phyloP scores from a whole-genome alignment of 495 filamentous ascomycete species.

The Xylaria acuta region DNA sequence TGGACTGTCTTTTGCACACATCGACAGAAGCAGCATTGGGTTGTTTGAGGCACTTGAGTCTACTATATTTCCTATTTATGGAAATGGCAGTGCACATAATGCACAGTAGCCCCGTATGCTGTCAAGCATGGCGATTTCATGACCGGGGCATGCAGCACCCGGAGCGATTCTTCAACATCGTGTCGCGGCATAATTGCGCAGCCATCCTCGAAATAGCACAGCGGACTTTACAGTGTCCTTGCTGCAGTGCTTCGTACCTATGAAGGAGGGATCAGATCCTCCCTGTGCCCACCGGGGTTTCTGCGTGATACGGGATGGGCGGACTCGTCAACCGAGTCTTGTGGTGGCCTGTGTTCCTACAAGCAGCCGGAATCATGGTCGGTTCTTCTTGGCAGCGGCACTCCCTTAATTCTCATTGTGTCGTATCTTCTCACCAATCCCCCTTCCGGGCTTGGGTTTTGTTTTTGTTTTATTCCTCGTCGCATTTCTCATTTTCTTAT shows the following conservation, averaged over 20 bases:
- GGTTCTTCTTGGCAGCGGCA: background rate
- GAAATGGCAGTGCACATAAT: background rate
- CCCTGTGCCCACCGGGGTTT: background rate
- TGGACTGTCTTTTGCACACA: background rate
- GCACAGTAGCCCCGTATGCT: background rate
- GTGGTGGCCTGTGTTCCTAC: background rate
- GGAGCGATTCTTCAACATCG: conserved; percentile 8
- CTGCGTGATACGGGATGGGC: background rate
- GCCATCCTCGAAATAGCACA: background rate
- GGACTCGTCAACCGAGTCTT: background rate
- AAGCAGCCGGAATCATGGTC: background rate
- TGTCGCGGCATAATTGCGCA: background rate
- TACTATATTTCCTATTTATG: background rate
- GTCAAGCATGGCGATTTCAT: background rate
- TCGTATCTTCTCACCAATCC: background rate
- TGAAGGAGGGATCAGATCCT: conserved; percentile 9
- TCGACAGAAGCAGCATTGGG: background rate
- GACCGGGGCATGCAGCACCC: background rate
- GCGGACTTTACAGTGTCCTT: conserved; percentile 9
- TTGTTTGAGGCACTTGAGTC: background rate
- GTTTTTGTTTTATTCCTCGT: background rate
- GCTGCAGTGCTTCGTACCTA: background rate
- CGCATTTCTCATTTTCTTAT: background rate
- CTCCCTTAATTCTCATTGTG: background rate
- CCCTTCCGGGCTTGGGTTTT: background rate